Conservation (phyloP, 176 grass and related monocot genomes). For the Oryza rufipogon region DNA sequence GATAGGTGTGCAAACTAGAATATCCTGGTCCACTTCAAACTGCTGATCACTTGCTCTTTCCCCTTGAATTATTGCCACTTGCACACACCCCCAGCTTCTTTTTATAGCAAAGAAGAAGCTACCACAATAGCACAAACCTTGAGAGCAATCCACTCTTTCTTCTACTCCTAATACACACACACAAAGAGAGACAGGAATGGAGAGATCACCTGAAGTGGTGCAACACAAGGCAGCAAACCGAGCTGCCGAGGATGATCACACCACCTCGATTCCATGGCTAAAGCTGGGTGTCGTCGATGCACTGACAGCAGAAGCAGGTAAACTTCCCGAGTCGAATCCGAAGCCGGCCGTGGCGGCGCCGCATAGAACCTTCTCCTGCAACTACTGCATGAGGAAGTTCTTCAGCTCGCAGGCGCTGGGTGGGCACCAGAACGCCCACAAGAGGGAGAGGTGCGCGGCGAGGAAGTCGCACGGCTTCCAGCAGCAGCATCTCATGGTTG, state of each 20-base stretch:
- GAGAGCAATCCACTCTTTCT: constrained; percentile 43
- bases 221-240: constrained; percentile 39
- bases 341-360: constrained; percentile 41
- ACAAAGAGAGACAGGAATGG: constrained; percentile 45
- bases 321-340: background rate
- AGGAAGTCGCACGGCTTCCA: constrained; percentile 57
- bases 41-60: constrained; percentile 52
- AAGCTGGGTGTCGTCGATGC: constrained; percentile 51
- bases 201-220: constrained; percentile 42
- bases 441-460: constrained; percentile 75
- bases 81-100: constrained; percentile 49
- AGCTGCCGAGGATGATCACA: constrained; percentile 38
- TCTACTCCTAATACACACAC: constrained; percentile 8
- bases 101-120: constrained; percentile 64
- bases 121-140: constrained; percentile 45
- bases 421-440: constrained; percentile 90
- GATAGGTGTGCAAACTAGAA: constrained; percentile 52
- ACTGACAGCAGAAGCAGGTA: constrained; percentile 40
- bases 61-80: constrained; percentile 71
- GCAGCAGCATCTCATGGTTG: constrained; percentile 49
- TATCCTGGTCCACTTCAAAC: constrained; percentile 52
- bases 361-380: constrained; percentile 84
- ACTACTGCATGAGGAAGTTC: constrained; percentile 92
- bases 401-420: constrained; percentile 90
- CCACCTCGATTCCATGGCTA: constrained; percentile 54